phyloP scores from a whole-genome alignment of 2,329 filamentous ascomycete genomes.

The Colletotrichum filicis region DNA sequence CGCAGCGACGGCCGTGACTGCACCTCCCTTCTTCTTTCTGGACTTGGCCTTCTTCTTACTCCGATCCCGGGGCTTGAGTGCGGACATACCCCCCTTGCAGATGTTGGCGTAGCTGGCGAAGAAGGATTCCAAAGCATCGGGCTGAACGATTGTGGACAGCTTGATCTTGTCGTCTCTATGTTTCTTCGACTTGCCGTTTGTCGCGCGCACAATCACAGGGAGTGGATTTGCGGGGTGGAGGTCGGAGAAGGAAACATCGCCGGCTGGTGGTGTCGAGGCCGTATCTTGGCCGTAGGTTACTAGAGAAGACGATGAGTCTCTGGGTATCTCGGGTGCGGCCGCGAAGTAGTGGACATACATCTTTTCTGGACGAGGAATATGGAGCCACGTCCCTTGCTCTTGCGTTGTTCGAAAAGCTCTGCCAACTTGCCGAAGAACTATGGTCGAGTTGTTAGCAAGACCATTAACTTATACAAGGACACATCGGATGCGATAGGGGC shows the following conservation, averaged over 20 bases:
- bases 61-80: slow-evolving; percentile 91
- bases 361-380: slow-evolving; percentile 83
- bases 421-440: slow-evolving; percentile 80
- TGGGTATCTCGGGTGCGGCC: background rate
- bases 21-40: slow-evolving; percentile 70
- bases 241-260: slow-evolving; percentile 65
- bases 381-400: slow-evolving; percentile 77
- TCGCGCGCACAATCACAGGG: slow-evolving; percentile 84
- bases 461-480: background rate
- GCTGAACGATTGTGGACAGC: slow-evolving; percentile 84
- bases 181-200: slow-evolving; percentile 78
- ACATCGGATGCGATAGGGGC: background rate
- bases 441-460: slow-evolving; percentile 9
- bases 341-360: slow-evolving; percentile 57
- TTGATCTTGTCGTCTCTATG: slow-evolving; percentile 73
- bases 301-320: slow-evolving; percentile 38
- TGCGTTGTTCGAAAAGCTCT: slow-evolving; percentile 74
- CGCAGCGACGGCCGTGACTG: background rate
- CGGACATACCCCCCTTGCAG: slow-evolving; percentile 89
- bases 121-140: slow-evolving; percentile 81
- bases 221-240: slow-evolving; percentile 68
- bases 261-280: slow-evolving; percentile 49
- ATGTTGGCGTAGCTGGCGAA: slow-evolving; percentile 88
- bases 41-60: slow-evolving; percentile 87
- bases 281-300: slow-evolving; percentile 58